A percentile compares a stretch with the other conserved stretches of the same genome.
Conservation (phyloP, 176 grass and related monocot species). For the Aegilops umbellulata region DNA sequence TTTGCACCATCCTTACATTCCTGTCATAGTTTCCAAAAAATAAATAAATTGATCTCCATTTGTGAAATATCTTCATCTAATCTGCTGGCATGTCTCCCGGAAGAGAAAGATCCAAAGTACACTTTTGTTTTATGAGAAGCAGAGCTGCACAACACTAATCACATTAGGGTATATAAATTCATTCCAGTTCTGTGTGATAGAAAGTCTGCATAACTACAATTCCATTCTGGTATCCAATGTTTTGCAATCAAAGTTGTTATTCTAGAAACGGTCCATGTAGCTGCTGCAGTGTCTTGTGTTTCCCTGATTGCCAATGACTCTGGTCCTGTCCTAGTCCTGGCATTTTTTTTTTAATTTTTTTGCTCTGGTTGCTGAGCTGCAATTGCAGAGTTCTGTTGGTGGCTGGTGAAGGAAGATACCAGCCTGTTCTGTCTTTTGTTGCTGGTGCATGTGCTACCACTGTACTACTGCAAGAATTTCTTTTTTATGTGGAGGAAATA, state of each 20-base stretch:
- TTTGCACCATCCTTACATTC: background rate
- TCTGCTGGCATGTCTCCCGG: background rate
- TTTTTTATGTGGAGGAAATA: background rate
- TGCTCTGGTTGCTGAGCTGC: background rate
- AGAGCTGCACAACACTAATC: background rate
- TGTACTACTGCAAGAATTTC: no score
- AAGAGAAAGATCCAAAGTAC: background rate
- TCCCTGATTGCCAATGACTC: background rate
- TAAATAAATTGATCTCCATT: background rate
- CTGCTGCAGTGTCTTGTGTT: background rate
- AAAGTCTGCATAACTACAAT: background rate
- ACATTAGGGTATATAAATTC: background rate
- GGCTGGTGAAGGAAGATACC: background rate
- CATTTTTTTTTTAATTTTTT: background rate
- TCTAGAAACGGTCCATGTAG: background rate
- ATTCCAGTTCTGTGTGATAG: no score
- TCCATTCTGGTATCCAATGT: background rate
- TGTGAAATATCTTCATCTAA: background rate
- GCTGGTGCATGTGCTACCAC: slow-evolving; percentile 14
- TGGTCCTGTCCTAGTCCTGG: background rate
- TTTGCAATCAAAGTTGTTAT: background rate
- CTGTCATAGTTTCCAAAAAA: background rate
- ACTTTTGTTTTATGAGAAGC: background rate
- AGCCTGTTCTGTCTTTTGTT: slow-evolving; percentile 7
- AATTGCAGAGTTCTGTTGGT: background rate